Evolutionary conservation across 495 filamentous ascomycete species (phyloP).

Genomic region (Penicillium subrubescens): DNA sequence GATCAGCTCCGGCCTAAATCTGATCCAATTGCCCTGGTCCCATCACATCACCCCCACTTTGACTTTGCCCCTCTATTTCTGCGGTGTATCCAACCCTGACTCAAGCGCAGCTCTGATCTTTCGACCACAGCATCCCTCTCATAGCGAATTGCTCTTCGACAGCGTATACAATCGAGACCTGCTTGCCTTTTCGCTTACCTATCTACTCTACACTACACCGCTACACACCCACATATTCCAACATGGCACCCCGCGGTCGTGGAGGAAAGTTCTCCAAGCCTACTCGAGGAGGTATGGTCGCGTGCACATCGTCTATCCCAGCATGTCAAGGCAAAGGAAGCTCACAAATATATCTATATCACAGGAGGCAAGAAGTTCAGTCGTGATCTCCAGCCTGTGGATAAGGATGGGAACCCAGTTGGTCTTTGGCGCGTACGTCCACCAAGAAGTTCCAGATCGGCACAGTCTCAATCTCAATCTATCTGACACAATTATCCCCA

Average conservation of each 20-base stretch:
- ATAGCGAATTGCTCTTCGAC: neutral
- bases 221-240: conserved; percentile 8
- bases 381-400: conserved; percentile 79
- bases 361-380: conserved; percentile 94
- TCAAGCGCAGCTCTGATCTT: neutral
- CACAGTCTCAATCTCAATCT: neutral
- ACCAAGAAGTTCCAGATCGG: neutral
- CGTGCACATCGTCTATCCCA: conserved; percentile 10
- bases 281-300: conserved; percentile 76
- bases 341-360: neutral
- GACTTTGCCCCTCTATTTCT: conserved; percentile 14
- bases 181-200: neutral
- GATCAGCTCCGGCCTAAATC: neutral
- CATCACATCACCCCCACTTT: conserved; percentile 5
- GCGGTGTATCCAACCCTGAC: conserved; percentile 1
- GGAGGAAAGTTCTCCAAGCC: conserved; percentile 95
- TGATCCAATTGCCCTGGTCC: neutral
- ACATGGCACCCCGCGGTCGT: conserved; percentile 62
- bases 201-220: neutral
- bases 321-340: neutral
- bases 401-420: conserved; percentile 75
- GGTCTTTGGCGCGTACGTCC: conserved; percentile 75
- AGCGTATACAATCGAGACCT: neutral
- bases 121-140: neutral
- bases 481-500: neutral